Evolutionary conservation across 768 basidiomycete species (phyloP).

Genomic region (Pleurotus salmoneostramineus): DNA sequence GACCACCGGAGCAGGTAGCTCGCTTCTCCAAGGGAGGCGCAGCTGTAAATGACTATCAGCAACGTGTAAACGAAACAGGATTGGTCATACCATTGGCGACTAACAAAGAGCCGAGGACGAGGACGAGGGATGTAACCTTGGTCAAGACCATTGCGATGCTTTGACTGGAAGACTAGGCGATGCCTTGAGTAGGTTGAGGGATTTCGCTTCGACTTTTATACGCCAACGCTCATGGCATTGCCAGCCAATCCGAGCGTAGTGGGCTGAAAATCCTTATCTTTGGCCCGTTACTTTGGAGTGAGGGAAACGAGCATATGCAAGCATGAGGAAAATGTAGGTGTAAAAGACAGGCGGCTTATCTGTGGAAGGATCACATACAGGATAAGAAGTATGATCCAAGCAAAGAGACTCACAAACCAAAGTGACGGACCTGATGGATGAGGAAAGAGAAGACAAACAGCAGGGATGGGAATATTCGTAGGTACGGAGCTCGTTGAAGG

Average conservation of each 20-base stretch:
- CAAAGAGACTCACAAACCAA: too few species aligned
- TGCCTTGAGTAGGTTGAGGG: not conserved
- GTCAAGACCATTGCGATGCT: not conserved
- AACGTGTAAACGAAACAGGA: too few species aligned
- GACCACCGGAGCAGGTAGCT: conserved; percentile 24
- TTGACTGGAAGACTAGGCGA: not conserved
- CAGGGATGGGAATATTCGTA: too few species aligned
- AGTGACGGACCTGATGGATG: too few species aligned
- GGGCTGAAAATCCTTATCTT: not conserved
- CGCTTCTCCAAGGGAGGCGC: conserved; percentile 12
- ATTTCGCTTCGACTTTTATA: not conserved
- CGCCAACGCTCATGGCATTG: not conserved
- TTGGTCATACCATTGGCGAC: not conserved
- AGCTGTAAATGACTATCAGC: not conserved
- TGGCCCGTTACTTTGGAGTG: not conserved
- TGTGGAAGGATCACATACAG: too few species aligned
- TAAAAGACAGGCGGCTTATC: too few species aligned
- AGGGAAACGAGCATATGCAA: not conserved
- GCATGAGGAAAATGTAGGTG: too few species aligned
- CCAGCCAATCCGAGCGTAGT: not conserved
- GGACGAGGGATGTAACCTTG: not conserved
- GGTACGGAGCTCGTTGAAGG: too few species aligned
- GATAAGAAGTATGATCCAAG: too few species aligned
- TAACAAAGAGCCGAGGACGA: not conserved
- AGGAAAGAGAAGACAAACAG: too few species aligned